Evolutionary conservation across 495 filamentous ascomycete genomes (phyloP).

Genomic region (Neurospora tetrasperma): DNA sequence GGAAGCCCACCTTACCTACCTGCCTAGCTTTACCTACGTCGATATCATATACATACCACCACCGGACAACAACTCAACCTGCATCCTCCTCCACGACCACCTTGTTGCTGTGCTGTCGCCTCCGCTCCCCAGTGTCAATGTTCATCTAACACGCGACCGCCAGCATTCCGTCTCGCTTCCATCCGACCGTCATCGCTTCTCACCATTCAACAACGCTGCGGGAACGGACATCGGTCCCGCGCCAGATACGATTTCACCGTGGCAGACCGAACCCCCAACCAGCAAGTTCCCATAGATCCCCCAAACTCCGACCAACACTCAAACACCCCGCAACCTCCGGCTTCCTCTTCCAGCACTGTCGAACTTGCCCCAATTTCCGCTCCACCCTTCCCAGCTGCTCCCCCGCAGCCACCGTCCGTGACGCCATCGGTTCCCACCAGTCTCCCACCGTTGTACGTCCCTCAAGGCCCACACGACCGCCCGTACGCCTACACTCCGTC

Average conservation of each 20-base stretch:
- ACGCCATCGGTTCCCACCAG: constrained; percentile 2
- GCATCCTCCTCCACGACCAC: background rate
- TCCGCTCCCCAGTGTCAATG: background rate
- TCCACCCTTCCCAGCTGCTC: constrained; percentile 16
- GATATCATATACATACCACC: background rate
- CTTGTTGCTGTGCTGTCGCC: background rate
- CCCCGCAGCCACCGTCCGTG: constrained; percentile 9
- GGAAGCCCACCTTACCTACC: background rate
- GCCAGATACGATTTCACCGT: constrained; percentile 20
- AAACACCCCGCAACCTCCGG: constrained; percentile 31
- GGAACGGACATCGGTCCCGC: constrained; percentile 21
- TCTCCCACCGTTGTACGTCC: background rate
- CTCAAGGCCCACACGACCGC: background rate
- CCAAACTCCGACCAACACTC: constrained; percentile 33
- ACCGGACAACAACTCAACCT: background rate
- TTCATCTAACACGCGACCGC: background rate
- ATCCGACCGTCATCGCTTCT: constrained; percentile 3
- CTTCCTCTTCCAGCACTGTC: constrained; percentile 26
- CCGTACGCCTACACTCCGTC: constrained; percentile 3
- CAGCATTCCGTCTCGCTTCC: background rate
- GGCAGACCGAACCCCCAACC: constrained; percentile 25
- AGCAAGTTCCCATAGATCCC: constrained; percentile 11
- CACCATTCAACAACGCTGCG: constrained; percentile 10
- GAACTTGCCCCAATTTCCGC: constrained; percentile 15
- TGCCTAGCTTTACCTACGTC: background rate